A percentile compares a stretch with the other conserved stretches of the same genome.
Conservation (phyloP, 768 basidiomycete species). For the Macrolepiota dolichaula region DNA sequence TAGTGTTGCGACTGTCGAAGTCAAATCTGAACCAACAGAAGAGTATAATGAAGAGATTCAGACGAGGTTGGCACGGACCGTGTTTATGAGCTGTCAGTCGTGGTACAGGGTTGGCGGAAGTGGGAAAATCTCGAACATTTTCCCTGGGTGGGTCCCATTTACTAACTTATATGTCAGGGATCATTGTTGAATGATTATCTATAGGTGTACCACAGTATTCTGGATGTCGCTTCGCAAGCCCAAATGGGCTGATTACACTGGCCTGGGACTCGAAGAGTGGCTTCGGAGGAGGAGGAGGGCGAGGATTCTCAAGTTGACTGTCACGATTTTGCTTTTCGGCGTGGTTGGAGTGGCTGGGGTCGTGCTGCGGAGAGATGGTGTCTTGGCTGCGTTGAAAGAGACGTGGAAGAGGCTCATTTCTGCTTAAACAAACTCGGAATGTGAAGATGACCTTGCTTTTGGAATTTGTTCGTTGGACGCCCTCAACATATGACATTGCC, state of each 20-base stretch:
- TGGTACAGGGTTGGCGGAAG: conserved; percentile 36
- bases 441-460: no score
- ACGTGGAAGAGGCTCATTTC: no score
- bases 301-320: not conserved
- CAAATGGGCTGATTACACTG: conserved; percentile 30
- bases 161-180: not conserved
- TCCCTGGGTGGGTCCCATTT: conserved; percentile 29
- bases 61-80: conserved; percentile 26
- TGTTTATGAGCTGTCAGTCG: conserved; percentile 33
- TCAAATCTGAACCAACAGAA: conserved; percentile 31
- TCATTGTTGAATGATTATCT: not conserved
- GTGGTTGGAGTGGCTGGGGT: not conserved
- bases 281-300: not conserved
- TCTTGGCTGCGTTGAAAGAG: no score
- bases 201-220: conserved; percentile 20
- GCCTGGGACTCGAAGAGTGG: conserved; percentile 5
- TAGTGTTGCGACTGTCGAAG: conserved; percentile 30
- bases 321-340: not conserved
- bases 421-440: no score
- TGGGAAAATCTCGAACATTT: conserved; percentile 35
- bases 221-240: conserved; percentile 33
- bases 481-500: no score
- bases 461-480: no score
- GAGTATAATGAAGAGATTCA: conserved; percentile 38
- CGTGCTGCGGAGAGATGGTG: no score